Base-by-base conservation (phyloP, 345 rosid species). In the Alliaria petiolata region DNA sequence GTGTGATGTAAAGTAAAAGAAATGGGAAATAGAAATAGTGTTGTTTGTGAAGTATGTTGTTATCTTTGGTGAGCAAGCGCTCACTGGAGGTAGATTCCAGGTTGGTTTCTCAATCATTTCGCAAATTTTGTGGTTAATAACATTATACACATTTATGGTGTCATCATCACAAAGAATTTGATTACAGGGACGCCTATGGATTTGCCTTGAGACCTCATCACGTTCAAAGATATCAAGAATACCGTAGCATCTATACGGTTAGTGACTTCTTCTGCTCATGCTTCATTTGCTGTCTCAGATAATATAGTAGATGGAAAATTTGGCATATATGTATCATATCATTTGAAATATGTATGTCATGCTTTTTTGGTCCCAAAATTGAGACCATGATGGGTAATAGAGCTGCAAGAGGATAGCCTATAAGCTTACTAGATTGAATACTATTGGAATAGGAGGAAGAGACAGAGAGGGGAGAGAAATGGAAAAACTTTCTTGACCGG, bases 181-280 rank as follows among this genome's bases (percentile, higher is more conserved):
- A 43, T 38, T 75, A 11, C 76, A 95, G 99, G 87, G 99, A 95
- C 51, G 77, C 89, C 34, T 89, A 86, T 81, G 99, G 99, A 75
- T 95, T 95, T 84, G 85, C 88, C 78, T 75, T 95, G 87, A 91
- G 99, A 80, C 99, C 97, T 80, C 99, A 95, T 76, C 96, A 89
- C 81, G 31, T 87, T 42, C 88, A 89, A 69, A 82, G 84, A 83
- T 91, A 89, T 73, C 81, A 81, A 77, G 87, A 91, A 71, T 95
- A 89, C 79, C 55, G 67, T 31, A 65, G 58, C 55, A 89, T 95
- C 76, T 91, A 86, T 70, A 80, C 85, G 85, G 96, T 95, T 79
- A 58, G 64, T 39, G 43, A 39, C 10, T 55, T 54, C 36, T 56
- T 19, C 15, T 56, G 0, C 45, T 26, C 58, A 16, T 39, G 15